Evolutionary conservation across 345 rosid genomes (phyloP).

Genomic region (Barbarea vulgaris): DNA sequence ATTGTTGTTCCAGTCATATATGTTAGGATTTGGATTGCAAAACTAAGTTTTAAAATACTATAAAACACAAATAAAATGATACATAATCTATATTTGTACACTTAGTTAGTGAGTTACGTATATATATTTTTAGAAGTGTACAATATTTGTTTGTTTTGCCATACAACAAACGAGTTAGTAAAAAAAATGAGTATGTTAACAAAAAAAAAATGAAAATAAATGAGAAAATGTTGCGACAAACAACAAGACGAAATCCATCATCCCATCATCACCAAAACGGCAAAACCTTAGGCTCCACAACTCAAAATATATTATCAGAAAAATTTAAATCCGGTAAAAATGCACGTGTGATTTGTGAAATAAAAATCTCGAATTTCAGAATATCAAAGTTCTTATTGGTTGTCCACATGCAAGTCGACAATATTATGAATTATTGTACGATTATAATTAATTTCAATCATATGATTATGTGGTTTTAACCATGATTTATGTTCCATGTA

Average conservation of each 20-base stretch:
- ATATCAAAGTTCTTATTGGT: slow-evolving; percentile 16
- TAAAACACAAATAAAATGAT: background rate
- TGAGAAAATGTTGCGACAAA: background rate
- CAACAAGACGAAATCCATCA: too few relatives aligned
- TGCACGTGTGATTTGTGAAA: background rate
- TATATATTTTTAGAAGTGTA: background rate
- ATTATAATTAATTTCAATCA: background rate
- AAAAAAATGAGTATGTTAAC: background rate
- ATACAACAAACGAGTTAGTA: background rate
- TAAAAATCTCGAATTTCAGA: background rate
- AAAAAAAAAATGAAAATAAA: background rate
- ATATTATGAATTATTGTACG: background rate
- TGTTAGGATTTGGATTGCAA: background rate
- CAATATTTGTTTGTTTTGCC: background rate
- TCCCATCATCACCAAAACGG: background rate
- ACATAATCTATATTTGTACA: background rate
- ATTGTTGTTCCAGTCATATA: background rate
- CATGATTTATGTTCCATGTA: background rate
- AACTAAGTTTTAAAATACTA: background rate
- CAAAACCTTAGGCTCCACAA: background rate
- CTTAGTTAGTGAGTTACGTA: background rate
- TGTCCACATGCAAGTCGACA: slow-evolving; percentile 9
- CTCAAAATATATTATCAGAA: background rate
- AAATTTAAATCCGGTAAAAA: background rate
- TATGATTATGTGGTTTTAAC: background rate